Evolutionary conservation across 108 stramenopile genomes (phyloP).

Genomic region (Mediolabrus comicus): DNA sequence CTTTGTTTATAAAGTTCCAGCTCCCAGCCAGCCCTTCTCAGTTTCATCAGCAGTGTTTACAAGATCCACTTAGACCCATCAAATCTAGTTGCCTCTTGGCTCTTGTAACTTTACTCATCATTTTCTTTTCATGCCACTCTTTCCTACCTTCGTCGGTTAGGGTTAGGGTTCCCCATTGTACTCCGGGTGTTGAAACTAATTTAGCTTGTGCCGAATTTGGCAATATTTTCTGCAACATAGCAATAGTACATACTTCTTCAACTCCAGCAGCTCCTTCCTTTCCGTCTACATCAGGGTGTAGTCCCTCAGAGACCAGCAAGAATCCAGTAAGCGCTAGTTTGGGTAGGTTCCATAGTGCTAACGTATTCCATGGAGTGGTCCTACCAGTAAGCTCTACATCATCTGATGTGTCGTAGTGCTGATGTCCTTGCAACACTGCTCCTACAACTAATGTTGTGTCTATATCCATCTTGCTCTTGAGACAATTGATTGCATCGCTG

Average conservation of each 20-base stretch:
- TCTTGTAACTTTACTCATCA: conserved; percentile 80
- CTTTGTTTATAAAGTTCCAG: too few relatives aligned
- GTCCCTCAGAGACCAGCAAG: conserved; percentile 71
- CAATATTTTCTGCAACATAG: conserved; percentile 68
- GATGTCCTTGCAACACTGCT: conserved; percentile 84
- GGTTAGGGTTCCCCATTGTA: conserved; percentile 70
- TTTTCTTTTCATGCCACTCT: conserved; percentile 91
- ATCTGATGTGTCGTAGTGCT: conserved; percentile 31
- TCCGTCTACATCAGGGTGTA: conserved; percentile 46
- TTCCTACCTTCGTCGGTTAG: conserved; percentile 69
- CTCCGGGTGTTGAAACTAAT: conserved; percentile 45
- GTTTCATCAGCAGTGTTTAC: too few relatives aligned
- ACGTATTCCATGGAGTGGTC: conserved; percentile 95
- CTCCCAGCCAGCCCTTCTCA: too few relatives aligned
- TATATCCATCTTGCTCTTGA: conserved; percentile 57
- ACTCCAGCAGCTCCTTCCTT: conserved; percentile 54
- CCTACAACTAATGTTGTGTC: conserved; percentile 86
- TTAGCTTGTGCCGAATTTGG: conserved; percentile 57
- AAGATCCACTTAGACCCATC: conserved; percentile 59
- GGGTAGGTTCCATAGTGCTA: conserved; percentile 84
- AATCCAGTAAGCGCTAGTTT: conserved; percentile 87
- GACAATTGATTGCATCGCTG: conserved; percentile 26
- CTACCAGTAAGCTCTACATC: conserved; percentile 55
- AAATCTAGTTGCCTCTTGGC: conserved; percentile 68
- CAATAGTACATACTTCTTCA: conserved; percentile 87